Percentiles rank a stretch among this genome's conserved stretches.
phyloP scores from a whole-genome alignment of 768 basidiomycete genomes.

The Psilocybe sp. region DNA sequence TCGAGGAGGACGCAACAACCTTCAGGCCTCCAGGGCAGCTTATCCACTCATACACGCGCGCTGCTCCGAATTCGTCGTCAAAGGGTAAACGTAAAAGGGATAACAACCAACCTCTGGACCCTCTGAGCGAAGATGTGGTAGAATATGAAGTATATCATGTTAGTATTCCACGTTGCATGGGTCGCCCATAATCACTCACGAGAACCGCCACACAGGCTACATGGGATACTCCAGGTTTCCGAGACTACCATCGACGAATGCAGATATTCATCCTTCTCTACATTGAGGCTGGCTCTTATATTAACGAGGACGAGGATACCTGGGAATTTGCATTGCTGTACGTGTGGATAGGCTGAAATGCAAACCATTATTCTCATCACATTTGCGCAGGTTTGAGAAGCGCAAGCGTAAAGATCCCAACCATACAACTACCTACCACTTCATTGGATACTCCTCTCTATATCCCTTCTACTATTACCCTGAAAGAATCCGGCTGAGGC shows the following conservation, averaged over 20 bases:
- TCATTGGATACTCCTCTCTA: constrained; percentile 90
- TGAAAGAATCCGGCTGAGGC: constrained; percentile 79
- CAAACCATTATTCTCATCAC: neutral
- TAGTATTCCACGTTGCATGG: constrained; percentile 24
- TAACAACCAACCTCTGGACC: constrained; percentile 33
- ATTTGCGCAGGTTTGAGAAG: constrained; percentile 69
- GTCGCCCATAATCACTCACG: neutral
- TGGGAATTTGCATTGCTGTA: constrained; percentile 94
- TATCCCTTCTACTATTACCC: constrained; percentile 97
- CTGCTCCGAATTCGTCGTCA: constrained; percentile 31
- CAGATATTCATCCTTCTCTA: constrained; percentile 93
- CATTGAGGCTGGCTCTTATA: constrained; percentile 94
- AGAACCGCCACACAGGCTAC: constrained; percentile 52
- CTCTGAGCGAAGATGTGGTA: constrained; percentile 58
- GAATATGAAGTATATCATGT: constrained; percentile 92
- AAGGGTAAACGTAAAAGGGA: constrained; percentile 57
- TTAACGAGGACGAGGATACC: constrained; percentile 86
- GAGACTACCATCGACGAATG: constrained; percentile 88
- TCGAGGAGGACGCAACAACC: constrained; percentile 71
- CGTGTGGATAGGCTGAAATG: constrained; percentile 25
- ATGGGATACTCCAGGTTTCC: constrained; percentile 84
- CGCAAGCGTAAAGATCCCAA: constrained; percentile 56
- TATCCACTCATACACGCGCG: constrained; percentile 76
- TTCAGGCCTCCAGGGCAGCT: constrained; percentile 79
- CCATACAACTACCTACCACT: constrained; percentile 73